These are phyloP conservation scores for Conoideocrella luteorostrata DNA, from an alignment of 2,329 filamentous ascomycete genomes.

Conservation along the genomic window DNA sequence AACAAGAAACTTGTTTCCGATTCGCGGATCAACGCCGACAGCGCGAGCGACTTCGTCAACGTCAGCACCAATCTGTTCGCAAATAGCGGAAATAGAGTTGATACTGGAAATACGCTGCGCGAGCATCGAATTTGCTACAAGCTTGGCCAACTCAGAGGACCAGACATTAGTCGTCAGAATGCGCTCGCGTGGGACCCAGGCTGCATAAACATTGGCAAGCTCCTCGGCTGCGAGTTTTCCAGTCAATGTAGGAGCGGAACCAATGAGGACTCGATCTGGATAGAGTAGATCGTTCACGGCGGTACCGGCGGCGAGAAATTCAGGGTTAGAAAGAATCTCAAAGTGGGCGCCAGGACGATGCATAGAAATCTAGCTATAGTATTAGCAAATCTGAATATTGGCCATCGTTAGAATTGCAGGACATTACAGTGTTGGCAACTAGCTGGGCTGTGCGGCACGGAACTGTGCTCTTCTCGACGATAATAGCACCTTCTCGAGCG, in stretches of 20 bases:
- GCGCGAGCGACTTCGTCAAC: constrained; percentile 65
- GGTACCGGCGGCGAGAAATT: constrained; percentile 74
- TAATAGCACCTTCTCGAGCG: constrained; percentile 60
- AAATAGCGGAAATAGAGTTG: constrained; percentile 75
- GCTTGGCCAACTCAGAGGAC: constrained; percentile 73
- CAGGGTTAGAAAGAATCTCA: constrained; percentile 74
- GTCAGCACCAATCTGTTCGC: constrained; percentile 68
- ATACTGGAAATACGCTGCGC: constrained; percentile 77
- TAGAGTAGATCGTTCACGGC: constrained; percentile 64
- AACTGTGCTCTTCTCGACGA: constrained; percentile 79
- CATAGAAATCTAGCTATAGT: constrained; percentile 49
- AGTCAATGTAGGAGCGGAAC: constrained; percentile 53
- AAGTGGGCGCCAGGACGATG: constrained; percentile 60
- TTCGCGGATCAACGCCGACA: constrained; percentile 63
- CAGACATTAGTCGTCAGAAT: constrained; percentile 70
- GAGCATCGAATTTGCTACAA: constrained; percentile 74
- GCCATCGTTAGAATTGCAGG: background rate
- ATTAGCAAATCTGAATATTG: too few species aligned
- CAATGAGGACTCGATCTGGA: constrained; percentile 71
- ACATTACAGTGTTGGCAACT: constrained; percentile 58
- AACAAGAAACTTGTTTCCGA: constrained; percentile 67
- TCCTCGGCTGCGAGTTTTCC: constrained; percentile 57
- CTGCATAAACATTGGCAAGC: constrained; percentile 59
- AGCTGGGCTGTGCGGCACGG: constrained; percentile 68
- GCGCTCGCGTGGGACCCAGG: constrained; percentile 61